Base-by-base conservation (phyloP, 176 grass and related monocot species). In the Eleusine indica region DNA sequence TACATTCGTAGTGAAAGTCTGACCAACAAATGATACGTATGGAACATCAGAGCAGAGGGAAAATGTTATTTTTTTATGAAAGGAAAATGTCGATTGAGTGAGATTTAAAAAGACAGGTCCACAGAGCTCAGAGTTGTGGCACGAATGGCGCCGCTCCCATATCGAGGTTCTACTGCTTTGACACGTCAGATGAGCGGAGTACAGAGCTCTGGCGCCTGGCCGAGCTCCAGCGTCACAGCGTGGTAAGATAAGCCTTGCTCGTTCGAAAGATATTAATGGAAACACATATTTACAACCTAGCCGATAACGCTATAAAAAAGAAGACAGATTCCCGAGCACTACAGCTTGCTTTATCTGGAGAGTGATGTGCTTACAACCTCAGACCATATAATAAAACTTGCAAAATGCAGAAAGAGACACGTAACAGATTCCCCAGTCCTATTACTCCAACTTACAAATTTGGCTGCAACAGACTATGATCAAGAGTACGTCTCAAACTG, bases 341-440 rank as follows among this genome's bases (percentile, higher is more conserved):
- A 17, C 51, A 17, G 51, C 32, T 3, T 6, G 76, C 68, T 30
- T 86, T 80, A 74, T 2, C 37, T n/a, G 1, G 58, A 73, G 2
- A 66, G 76, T 41, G 84, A 73, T 35, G 43, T n/a, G 28, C 57
- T 63, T 63, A 62, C 16, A 18, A 35, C 67, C 38, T 77, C n/a
- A 25, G 21, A 39, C 75, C 75, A 63, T 71, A 30, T 14, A 18
- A 7, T 9, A 46, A 57, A 19, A 10, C 22, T 47, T 12, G 37
- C 70, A 86, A 53, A 73, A 73, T 56, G 69, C 35, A 61, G 52
- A 51, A 57, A 70, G 35, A 11, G 35, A 6, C 18, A 61, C 12
- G 54, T 25, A 42, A 18, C 21, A 70, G 22, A 80, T 39, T 68
- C 11, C 47, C 21, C 7, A 25, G 19, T 57, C 16, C 53, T 57